Percentiles rank a stretch among this genome's conserved stretches.
Evolutionary conservation across 306 rosid genomes (phyloP).

Genomic region (Gastrolobium bilobum): DNA sequence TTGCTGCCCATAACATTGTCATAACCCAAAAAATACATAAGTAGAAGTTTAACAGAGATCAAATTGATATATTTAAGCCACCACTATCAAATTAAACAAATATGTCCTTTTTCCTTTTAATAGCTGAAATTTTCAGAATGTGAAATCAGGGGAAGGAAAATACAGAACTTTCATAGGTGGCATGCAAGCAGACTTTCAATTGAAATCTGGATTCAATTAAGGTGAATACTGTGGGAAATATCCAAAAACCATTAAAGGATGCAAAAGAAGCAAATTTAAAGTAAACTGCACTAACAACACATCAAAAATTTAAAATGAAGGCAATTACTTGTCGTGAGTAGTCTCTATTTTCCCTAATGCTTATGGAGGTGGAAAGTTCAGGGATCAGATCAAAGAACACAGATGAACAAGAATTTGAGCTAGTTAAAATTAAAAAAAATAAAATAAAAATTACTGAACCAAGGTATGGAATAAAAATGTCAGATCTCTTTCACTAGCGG

Average conservation of each 20-base stretch:
- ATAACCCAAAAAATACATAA: conserved; percentile 23
- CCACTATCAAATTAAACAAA: background rate
- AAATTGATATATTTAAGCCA: conserved; percentile 33
- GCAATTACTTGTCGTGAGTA: conserved; percentile 5
- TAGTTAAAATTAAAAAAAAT: background rate
- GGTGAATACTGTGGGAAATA: background rate
- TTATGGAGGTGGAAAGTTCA: background rate
- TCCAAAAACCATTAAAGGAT: conserved; percentile 6
- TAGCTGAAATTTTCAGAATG: conserved; percentile 1
- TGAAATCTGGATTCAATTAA: conserved; percentile 24
- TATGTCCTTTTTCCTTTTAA: background rate
- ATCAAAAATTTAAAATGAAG: conserved; percentile 18
- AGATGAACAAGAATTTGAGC: conserved; percentile 13
- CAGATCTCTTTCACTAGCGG: conserved; percentile 14
- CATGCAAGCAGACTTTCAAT: background rate
- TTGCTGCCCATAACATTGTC: conserved; percentile 54
- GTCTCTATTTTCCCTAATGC: conserved; percentile 4
- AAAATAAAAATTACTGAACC: conserved; percentile 21
- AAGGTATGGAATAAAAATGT: background rate
- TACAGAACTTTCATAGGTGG: conserved; percentile 12
- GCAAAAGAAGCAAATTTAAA: conserved; percentile 7
- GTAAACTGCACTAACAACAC: background rate
- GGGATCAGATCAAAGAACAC: conserved; percentile 27
- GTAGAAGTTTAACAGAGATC: conserved; percentile 17
- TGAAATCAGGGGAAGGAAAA: conserved; percentile 30